A percentile compares a stretch with the other conserved stretches of the same genome.
These are phyloP conservation scores for Colletotrichum agaves DNA, from an alignment of 2,329 filamentous ascomycete genomes.

Conservation along the genomic window DNA sequence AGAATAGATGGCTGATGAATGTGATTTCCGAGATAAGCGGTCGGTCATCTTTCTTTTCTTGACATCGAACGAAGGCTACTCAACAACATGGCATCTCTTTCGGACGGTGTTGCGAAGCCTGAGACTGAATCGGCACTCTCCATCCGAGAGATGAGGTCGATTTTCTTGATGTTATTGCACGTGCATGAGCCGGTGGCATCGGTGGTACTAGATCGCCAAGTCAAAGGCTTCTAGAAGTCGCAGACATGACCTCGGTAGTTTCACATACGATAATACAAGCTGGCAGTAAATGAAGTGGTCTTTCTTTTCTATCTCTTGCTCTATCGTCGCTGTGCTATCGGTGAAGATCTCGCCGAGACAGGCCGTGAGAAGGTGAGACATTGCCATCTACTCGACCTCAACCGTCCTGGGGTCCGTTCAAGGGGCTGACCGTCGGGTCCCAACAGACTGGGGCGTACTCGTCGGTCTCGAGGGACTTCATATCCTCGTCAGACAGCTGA, in stretches of 20 bases:
- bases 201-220: neutral
- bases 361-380: conserved; percentile 9
- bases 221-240: neutral
- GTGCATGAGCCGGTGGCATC: neutral
- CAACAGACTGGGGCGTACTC: conserved; percentile 66
- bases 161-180: neutral
- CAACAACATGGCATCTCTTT: neutral
- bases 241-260: conserved; percentile 1
- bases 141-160: neutral
- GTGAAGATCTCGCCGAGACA: conserved; percentile 2
- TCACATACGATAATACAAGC: neutral
- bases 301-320: neutral
- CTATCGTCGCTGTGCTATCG: neutral
- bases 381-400: conserved; percentile 3
- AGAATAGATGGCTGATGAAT: conserved; percentile 1
- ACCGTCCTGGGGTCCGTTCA: conserved; percentile 49
- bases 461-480: conserved; percentile 59
- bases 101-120: neutral
- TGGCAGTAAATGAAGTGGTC: neutral
- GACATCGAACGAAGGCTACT: neutral
- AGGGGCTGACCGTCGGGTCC: conserved; percentile 63
- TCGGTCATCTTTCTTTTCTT: neutral
- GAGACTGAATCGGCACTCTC: conserved; percentile 1
- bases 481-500: conserved; percentile 63
- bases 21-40: neutral